Base-by-base conservation (phyloP, 495 filamentous ascomycete genomes). In the Astrocystis sublimbata region DNA sequence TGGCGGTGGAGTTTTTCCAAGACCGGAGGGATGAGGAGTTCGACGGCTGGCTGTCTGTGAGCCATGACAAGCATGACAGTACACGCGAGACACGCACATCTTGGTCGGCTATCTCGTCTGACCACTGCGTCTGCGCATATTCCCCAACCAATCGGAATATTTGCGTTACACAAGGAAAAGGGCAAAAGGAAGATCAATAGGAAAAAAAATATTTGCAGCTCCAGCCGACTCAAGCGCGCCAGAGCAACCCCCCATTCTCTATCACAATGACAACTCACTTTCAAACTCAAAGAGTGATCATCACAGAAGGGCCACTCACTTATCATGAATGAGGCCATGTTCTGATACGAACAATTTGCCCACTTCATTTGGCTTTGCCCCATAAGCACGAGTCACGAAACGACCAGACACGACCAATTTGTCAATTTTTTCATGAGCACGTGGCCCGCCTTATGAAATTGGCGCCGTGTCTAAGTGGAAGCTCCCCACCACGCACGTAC, bases 1-100 rank as follows among this genome's bases (percentile, higher is more conserved):
- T 57, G 38, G 43, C 54, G 58, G 41, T 69, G 42, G 54, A 51
- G 50, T 62, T 51, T 41, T 47, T n/a, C n/a, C n/a, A 60, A 53
- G 56, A 59, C 60, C 49, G 63, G 31, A 64, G 42, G 61, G 56
- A 65, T 58, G 55, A 62, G 58, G 57, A 52, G 59, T 35, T 57
- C 52, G 58, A 67, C 58, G 64, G 65, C 67, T 64, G 64, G 9
- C 43, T 40, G 26, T 31, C 12, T 31, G 38, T 43, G 36, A 38
- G 53, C 53, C n/a, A n/a, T n/a, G n/a, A n/a, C n/a, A n/a, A n/a
- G n/a, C n/a, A n/a, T n/a, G n/a, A n/a, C n/a, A n/a, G n/a, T n/a
- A n/a, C n/a, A n/a, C n/a, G n/a, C n/a, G n/a, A n/a, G n/a, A n/a
- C n/a, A n/a, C n/a, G n/a, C n/a, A n/a, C n/a, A n/a, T n/a, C n/a